A percentile compares a stretch with the other conserved stretches of the same genome.
Evolutionary conservation across 1,139 yeast genomes (phyloP).

Genomic region (Hansenula lynferdii): DNA sequence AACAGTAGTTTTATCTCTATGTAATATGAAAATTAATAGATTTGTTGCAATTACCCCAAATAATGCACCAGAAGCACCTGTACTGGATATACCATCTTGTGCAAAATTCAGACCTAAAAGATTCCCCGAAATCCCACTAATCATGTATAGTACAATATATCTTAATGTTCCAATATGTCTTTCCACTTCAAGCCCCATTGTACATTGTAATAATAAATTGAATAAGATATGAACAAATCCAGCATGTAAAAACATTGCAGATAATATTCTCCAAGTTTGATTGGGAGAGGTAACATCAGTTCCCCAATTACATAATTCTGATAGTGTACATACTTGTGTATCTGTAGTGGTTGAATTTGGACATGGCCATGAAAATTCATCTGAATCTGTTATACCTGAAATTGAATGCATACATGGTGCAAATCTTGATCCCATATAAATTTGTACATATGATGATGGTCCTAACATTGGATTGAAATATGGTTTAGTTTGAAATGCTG

Average conservation of each 20-base stretch:
- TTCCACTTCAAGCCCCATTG: constrained; percentile 63
- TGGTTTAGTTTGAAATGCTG: constrained; percentile 67
- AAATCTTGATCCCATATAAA: constrained; percentile 69
- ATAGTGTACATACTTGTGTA: constrained; percentile 53
- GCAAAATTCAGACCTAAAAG: constrained; percentile 69
- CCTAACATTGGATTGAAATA: constrained; percentile 79
- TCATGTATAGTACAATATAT: constrained; percentile 51
- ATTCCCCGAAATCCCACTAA: constrained; percentile 66
- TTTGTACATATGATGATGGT: constrained; percentile 64
- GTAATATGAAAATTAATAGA: constrained; percentile 50
- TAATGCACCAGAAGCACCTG: constrained; percentile 74
- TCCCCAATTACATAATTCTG: constrained; percentile 42
- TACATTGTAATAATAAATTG: constrained; percentile 57
- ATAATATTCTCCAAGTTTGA: constrained; percentile 69
- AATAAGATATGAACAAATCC: constrained; percentile 68
- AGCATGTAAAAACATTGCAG: constrained; percentile 74
- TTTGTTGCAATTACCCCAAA: constrained; percentile 69
- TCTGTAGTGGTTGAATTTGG: constrained; percentile 57
- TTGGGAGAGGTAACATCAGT: constrained; percentile 44
- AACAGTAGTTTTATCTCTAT: constrained; percentile 35
- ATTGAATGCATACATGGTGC: constrained; percentile 67
- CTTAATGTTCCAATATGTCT: constrained; percentile 51
- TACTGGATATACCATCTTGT: constrained; percentile 63
- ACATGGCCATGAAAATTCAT: constrained; percentile 53
- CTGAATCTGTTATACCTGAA: constrained; percentile 44